Evolutionary conservation across 805 yeast genomes (phyloP), one percentile per base, ranked within the genome.

Genomic region (Alloascoidea hylecoeti): DNA sequence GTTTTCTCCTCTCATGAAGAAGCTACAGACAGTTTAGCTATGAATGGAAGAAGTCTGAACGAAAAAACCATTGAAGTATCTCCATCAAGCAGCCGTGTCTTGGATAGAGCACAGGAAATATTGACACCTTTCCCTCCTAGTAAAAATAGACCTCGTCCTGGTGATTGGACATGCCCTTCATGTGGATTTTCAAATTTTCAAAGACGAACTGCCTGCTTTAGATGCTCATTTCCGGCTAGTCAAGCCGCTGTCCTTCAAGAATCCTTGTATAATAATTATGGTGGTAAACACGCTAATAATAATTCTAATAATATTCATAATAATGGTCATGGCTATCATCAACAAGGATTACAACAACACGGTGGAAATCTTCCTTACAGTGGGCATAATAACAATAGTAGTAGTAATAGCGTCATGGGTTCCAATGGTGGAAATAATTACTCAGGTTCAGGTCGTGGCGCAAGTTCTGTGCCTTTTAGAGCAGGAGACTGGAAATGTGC

Each of bases 401-500:
- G 39, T 15, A 45, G 15, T 15, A 41, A 38, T 16, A 19, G 37
- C n/a, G 18, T 34, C 23, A 45, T 39, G 14, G 43, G 42, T 37
- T 46, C 43, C 40, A 43, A 37, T 34, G 42, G 35, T n/a, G 38
- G 12, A 5, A 5, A 17, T 16, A n/a, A 39, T 52, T n/a, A 33
- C 41, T 23, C 30, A 9, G 30, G 30, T 23, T 23, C 30, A 9
- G 30, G 30, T n/a, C 30, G 52, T 40, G 54, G 61, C 34, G 59
- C 58, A 38, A 68, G 65, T 3, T 63, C 73, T 48, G 94, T 88
- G n/a, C 95, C 96, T 18, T 88, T 88, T 58, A 70, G 96, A 49
- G 96, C 96, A 2, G 96, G 96, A 38, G 96, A 86, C 58, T 88
- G 96, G 96, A 86, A 85, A 56, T 88, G 96, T 62, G 64, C 72